These are phyloP conservation scores for Coniophora puteana DNA, from an alignment of 1,284 basidiomycete species.

Conservation along the genomic window DNA sequence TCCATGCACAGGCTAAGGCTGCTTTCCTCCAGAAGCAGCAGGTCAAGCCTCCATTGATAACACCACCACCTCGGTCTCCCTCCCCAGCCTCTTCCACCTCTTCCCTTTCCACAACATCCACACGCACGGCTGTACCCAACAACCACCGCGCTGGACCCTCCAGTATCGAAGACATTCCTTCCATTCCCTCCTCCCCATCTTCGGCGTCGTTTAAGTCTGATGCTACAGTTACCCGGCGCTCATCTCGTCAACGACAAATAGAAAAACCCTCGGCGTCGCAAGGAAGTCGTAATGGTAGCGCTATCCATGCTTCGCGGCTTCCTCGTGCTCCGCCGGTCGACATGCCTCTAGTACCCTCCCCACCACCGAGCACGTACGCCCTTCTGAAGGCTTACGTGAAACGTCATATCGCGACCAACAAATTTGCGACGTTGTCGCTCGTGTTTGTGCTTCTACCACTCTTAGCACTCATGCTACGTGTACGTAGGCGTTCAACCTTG, in stretches of 20 bases:
- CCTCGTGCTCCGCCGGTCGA: constrained; percentile 13
- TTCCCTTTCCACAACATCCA: constrained; percentile 53
- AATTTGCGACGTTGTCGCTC: constrained; percentile 45
- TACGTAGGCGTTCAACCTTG: constrained; percentile 35
- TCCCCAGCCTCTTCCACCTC: constrained; percentile 42
- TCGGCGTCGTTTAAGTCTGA: constrained; percentile 19
- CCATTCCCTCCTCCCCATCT: constrained; percentile 21
- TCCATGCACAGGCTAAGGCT: constrained; percentile 27
- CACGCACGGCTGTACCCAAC: constrained; percentile 46
- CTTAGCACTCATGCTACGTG: constrained; percentile 52
- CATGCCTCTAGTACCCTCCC: constrained; percentile 15
- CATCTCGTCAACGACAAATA: constrained; percentile 9
- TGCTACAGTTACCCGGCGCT: constrained; percentile 21
- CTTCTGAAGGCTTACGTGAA: constrained; percentile 43
- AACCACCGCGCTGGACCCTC: constrained; percentile 16
- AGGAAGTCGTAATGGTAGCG: constrained; percentile 16
- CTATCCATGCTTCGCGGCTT: constrained; percentile 25
- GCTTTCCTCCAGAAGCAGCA: constrained; percentile 5
- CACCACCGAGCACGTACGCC: constrained; percentile 40
- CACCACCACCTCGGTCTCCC: constrained; percentile 23
- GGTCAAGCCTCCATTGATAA: constrained; percentile 12
- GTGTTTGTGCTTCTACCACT: constrained; percentile 61
- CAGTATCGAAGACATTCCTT: too few relatives aligned
- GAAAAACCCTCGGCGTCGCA: constrained; percentile 9
- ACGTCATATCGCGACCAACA: constrained; percentile 43